Evolutionary conservation across 2,329 filamentous ascomycete species (phyloP), one percentile per base, ranked within the genome.

Genomic region (Botrytis fragariae): DNA sequence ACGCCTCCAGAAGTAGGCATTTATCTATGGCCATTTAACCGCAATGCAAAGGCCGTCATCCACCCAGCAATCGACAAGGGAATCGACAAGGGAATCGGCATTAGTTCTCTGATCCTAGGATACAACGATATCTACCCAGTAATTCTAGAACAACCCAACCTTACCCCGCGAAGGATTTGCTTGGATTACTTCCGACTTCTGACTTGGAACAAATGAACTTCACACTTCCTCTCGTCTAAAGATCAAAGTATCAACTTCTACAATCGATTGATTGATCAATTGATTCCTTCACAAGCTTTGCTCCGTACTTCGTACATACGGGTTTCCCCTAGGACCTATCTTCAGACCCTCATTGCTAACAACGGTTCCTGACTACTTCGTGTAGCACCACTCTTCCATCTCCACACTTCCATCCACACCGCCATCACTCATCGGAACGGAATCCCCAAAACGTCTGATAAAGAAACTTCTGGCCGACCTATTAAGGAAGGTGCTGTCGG

Each of bases 341-440:
- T 39, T 32, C 18, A n/a, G 45, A 57, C 35, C 45, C 61, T 63
- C 45, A 22, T 68, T 39, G 3, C 18, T n/a, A 4, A 20, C 12
- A 42, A 57, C 48, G 65, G 65, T 68, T 68, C 48, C 65, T 68
- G 65, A 68, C 48, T 68, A 54, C 64, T 35, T 3, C 59, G 32
- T 35, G 9, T 35, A 32, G 48, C n/a, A 68, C 74, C 74, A 20
- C n/a, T 51, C 45, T 35, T 69, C 37, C 12, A 32, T 42, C 65
- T 68, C 65, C 65, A 68, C 65, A 39, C 65, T 68, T 68, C n/a
- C 65, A 29, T 42, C 65, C 65, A 68, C 65, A 68, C 65, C 65
- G 65, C 65, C 48, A 68, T 42, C 10, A 42, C 16, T 68, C 25
- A 29, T 67, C 64, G 45, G 32, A 67, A 54, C 45, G 22, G 14